These are phyloP conservation scores for Mycena alexandri DNA, from an alignment of 768 basidiomycete genomes.

Conservation along the genomic window DNA sequence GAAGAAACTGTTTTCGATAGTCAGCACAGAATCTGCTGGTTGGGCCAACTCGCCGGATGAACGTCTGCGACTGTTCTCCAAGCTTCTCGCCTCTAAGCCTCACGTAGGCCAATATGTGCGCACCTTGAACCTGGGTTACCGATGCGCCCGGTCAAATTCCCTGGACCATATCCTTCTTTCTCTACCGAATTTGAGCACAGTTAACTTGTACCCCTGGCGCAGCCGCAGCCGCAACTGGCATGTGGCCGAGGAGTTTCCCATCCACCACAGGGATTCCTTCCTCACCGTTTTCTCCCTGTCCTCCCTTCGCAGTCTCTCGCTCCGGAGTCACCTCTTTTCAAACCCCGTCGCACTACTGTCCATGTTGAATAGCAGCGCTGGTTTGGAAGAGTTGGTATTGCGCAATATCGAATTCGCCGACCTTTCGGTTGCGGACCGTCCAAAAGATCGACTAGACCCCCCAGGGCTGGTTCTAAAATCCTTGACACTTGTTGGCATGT, in stretches of 20 bases:
- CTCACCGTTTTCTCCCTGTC: not conserved
- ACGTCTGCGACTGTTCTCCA: not conserved
- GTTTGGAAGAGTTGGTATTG: slow-evolving; percentile 2
- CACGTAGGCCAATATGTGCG: slow-evolving; percentile 4
- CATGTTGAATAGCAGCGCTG: not conserved
- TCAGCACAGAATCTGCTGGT: not conserved
- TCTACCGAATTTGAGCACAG: too few relatives aligned
- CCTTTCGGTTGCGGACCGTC: not conserved
- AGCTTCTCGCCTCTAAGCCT: not conserved
- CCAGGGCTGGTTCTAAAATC: not conserved
- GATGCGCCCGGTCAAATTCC: slow-evolving; percentile 6
- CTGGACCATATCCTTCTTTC: slow-evolving; percentile 7
- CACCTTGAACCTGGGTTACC: not conserved
- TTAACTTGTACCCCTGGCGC: too few relatives aligned
- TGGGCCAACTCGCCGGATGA: not conserved
- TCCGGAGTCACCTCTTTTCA: not conserved
- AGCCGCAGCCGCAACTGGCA: too few relatives aligned
- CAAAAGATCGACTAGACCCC: not conserved
- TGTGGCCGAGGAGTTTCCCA: too few relatives aligned
- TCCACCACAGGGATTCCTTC: not conserved
- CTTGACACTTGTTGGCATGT: not conserved
- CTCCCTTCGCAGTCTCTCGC: slow-evolving; percentile 6
- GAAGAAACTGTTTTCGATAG: slow-evolving; percentile 1
- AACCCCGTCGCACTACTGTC: not conserved
- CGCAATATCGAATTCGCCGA: not conserved